Evolutionary conservation across 2,329 filamentous ascomycete genomes (phyloP).

Genomic region (Zymoseptoria ardabiliae): DNA sequence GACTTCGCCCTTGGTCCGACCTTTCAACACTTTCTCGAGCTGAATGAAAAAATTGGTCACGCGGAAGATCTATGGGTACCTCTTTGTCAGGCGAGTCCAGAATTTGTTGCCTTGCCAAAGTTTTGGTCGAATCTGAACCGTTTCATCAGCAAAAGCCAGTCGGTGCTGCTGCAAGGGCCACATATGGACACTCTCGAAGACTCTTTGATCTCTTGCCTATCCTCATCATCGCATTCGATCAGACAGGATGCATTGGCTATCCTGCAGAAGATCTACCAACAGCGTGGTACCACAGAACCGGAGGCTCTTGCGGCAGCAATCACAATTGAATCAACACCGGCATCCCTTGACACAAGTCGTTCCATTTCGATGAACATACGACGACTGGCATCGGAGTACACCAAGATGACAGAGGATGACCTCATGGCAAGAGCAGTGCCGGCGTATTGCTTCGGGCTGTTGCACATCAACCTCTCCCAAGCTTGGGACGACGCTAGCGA

Average conservation of each 20-base stretch:
- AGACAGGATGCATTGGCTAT: constrained; percentile 67
- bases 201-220: constrained; percentile 65
- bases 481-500: constrained; percentile 79
- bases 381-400: constrained; percentile 62
- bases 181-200: constrained; percentile 56
- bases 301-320: constrained; percentile 59
- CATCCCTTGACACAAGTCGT: constrained; percentile 69
- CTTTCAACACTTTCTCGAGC: constrained; percentile 16
- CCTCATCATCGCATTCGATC: constrained; percentile 65
- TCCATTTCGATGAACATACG: constrained; percentile 79
- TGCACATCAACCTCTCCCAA: constrained; percentile 77
- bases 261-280: constrained; percentile 53
- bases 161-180: constrained; percentile 16
- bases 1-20: constrained; percentile 17
- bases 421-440: constrained; percentile 69
- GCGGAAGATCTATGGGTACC: constrained; percentile 11
- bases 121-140: constrained; percentile 25
- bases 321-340: constrained; percentile 68
- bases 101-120: constrained; percentile 10
- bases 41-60: background rate
- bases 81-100: constrained; percentile 14
- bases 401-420: constrained; percentile 49
- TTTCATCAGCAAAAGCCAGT: constrained; percentile 11
- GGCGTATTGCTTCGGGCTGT: constrained; percentile 77
- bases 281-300: constrained; percentile 42